Evolutionary conservation across 768 basidiomycete genomes (phyloP).

Genomic region (Leccinum disarticulatum): DNA sequence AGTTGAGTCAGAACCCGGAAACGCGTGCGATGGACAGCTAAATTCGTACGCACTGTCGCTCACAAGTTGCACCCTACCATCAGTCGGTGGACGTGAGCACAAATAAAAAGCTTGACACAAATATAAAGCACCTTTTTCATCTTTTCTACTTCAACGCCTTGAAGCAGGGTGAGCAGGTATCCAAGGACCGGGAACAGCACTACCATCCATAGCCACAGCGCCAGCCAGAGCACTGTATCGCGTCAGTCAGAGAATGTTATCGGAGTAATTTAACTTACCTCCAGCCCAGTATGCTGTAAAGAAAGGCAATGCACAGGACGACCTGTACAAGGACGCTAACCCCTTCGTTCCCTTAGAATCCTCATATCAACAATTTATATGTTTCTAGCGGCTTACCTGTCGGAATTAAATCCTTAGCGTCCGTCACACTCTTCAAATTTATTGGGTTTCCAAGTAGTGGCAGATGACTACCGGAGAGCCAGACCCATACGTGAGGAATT

Average conservation of each 20-base stretch:
- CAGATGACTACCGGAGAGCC: background rate
- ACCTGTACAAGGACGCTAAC: slow-evolving; percentile 5
- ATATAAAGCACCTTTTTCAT: slow-evolving; percentile 41
- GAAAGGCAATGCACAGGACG: slow-evolving; percentile 5
- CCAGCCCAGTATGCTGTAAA: slow-evolving; percentile 10
- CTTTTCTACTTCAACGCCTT: slow-evolving; percentile 46
- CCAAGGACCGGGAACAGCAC: slow-evolving; percentile 59
- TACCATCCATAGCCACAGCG: slow-evolving; percentile 43
- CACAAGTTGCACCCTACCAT: slow-evolving; percentile 50
- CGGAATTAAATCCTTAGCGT: slow-evolving; percentile 15
- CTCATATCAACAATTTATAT: slow-evolving; percentile 19
- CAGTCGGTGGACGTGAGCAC: slow-evolving; percentile 32
- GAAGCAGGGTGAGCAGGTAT: slow-evolving; percentile 47
- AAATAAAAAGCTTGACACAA: slow-evolving; percentile 7
- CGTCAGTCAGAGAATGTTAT: slow-evolving; percentile 34
- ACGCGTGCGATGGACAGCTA: background rate
- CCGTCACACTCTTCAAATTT: slow-evolving; percentile 5
- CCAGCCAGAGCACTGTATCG: slow-evolving; percentile 59
- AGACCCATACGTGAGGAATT: slow-evolving; percentile 7
- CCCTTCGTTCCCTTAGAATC: slow-evolving; percentile 29
- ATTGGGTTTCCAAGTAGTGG: slow-evolving; percentile 44
- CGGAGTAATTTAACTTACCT: background rate
- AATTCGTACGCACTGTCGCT: slow-evolving; percentile 49
- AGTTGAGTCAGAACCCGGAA: background rate
- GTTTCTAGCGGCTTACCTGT: background rate